phyloP scores from a whole-genome alignment of 2,329 filamentous ascomycete species.

The Cladophialophora bantiana region DNA sequence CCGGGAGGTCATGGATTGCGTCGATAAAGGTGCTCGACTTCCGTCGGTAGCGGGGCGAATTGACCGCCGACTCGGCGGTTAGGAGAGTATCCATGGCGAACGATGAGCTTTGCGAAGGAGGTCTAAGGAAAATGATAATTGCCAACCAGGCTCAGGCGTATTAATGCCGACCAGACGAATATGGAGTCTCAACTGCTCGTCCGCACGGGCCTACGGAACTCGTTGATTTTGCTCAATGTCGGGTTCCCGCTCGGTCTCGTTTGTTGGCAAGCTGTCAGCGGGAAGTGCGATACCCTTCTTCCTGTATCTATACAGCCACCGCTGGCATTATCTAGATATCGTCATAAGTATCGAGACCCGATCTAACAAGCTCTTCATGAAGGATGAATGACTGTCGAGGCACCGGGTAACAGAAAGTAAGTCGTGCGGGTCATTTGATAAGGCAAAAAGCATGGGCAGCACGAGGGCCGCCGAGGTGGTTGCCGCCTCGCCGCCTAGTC shows the following conservation, averaged over 20 bases:
- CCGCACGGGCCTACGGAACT: neutral
- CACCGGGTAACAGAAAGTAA: neutral
- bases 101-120: constrained; percentile 1
- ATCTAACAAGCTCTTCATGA: neutral
- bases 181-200: neutral
- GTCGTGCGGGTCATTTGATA: neutral
- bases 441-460: neutral
- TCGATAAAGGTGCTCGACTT: constrained; percentile 97
- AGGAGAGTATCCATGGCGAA: constrained; percentile 58
- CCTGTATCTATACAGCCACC: neutral
- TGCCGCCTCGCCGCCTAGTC: neutral
- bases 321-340: neutral
- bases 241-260: neutral
- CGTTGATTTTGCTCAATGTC: neutral
- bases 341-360: neutral
- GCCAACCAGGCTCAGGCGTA: neutral
- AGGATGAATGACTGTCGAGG: neutral
- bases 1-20: constrained; percentile 90
- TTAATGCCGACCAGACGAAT: neutral
- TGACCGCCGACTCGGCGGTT: constrained; percentile 90
- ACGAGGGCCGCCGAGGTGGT: neutral
- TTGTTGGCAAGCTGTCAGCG: neutral
- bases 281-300: neutral
- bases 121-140: neutral
- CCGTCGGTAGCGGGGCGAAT: constrained; percentile 85